phyloP scores from a whole-genome alignment of 2,329 filamentous ascomycete species.

The Aureobasidium leucospermi region DNA sequence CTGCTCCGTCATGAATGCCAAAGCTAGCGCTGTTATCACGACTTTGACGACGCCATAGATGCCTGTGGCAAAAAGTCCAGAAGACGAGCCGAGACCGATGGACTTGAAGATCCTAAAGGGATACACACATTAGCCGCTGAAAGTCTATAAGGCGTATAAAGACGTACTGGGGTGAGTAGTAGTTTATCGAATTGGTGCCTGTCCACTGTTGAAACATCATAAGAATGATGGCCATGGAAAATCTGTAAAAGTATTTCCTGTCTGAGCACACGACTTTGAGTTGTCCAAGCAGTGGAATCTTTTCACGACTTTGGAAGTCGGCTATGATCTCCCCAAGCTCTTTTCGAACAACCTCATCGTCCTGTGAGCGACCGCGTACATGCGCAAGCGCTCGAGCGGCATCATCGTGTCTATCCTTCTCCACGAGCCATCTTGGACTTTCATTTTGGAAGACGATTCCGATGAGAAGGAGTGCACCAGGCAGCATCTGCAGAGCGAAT shows the following conservation, averaged over 20 bases:
- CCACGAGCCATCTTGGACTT: conserved; percentile 48
- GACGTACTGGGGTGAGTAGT: conserved; percentile 18
- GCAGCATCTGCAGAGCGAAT: conserved; percentile 46
- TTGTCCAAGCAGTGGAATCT: conserved; percentile 32
- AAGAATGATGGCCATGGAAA: conserved; percentile 34
- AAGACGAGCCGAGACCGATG: conserved; percentile 34
- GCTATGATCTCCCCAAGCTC: conserved; percentile 17
- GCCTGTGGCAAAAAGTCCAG: conserved; percentile 39
- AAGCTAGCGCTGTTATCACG: conserved; percentile 34
- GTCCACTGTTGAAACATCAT: conserved; percentile 39
- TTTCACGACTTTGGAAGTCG: conserved; percentile 37
- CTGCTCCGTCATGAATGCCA: conserved; percentile 41
- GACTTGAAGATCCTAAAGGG: conserved; percentile 38
- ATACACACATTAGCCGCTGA: conserved; percentile 31
- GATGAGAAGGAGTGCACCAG: conserved; percentile 42
- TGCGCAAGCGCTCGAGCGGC: conserved; percentile 35
- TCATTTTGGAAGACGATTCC: conserved; percentile 47
- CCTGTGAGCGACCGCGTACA: conserved; percentile 30
- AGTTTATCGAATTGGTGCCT: conserved; percentile 26
- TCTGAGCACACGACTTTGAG: conserved; percentile 31
- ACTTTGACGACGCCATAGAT: conserved; percentile 43
- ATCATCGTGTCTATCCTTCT: conserved; percentile 41
- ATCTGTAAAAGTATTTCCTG: conserved; percentile 34
- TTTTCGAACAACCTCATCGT: conserved; percentile 30
- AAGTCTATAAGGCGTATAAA: conserved; percentile 17